Conservation (phyloP, 2,329 filamentous ascomycete species). For the Bertia moriformis region DNA sequence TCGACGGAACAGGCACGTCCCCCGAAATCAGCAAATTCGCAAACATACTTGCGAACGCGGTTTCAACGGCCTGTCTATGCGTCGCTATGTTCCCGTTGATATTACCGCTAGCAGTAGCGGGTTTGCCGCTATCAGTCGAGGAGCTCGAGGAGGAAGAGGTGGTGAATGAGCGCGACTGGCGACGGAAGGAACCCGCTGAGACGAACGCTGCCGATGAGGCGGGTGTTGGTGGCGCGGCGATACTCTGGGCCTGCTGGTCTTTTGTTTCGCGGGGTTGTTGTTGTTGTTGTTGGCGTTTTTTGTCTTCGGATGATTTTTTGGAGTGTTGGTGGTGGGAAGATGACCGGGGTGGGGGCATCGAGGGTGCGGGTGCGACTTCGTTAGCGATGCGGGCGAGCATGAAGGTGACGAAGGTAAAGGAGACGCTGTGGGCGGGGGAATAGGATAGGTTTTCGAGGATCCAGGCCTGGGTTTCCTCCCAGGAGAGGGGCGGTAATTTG, state of each 20-base stretch:
- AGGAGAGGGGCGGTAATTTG: conserved; percentile 5
- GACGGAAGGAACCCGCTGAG: neutral
- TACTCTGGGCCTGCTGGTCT: neutral
- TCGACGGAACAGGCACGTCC: neutral
- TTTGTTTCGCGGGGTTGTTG: too few relatives aligned
- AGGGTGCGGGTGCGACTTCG: neutral
- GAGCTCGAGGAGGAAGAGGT: neutral
- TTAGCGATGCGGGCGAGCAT: conserved; percentile 33
- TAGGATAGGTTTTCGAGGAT: conserved; percentile 62
- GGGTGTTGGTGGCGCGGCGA: neutral
- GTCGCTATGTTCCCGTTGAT: neutral
- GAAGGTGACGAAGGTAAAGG: conserved; percentile 73
- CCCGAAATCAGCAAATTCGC: neutral
- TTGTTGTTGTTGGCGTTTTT: neutral
- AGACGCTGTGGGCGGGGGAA: conserved; percentile 68
- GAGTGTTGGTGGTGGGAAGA: neutral
- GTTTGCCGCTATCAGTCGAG: neutral
- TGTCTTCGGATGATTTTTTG: neutral
- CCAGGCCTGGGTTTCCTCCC: conserved; percentile 29
- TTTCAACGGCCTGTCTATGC: neutral
- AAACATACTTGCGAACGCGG: neutral
- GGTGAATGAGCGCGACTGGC: neutral
- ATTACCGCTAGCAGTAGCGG: too few relatives aligned
- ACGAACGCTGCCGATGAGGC: neutral
- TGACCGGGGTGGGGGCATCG: neutral